Evolutionary conservation across 78 protist genomes (phyloP), one percentile per base, ranked within the genome.

Genomic region (Diacronema lutheri): DNA sequence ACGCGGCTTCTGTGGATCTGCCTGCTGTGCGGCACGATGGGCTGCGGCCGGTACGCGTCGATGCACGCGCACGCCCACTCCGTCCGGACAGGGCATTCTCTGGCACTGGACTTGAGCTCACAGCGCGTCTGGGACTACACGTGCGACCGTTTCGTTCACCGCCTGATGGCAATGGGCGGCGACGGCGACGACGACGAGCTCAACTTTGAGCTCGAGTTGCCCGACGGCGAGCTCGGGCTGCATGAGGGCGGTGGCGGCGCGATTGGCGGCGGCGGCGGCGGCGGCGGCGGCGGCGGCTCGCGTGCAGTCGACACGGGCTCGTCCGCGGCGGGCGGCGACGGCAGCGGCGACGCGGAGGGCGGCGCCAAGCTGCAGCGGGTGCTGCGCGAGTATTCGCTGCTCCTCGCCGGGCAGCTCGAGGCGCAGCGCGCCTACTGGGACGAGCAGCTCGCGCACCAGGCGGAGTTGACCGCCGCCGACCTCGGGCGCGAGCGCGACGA

Each of bases 71-170:
- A 20, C 19, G 50, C 9, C 19, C 88, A 85, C 66, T 71, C 37
- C 46, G 85, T 25, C 40, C 29, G 19, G 21, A 71, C 81, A 12
- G 25, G 35, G 46, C 88, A 85, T 50, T 11, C 11, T 7, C 71
- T 64, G 35, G 83, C 88, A 46, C 16, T 85, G 26, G 83, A 85
- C 23, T 71, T 85, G 33, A 1, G 9, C 4, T 13, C 88, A 5
- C 71, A 85, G 83, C 72, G 80, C 4, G 88, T 76, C 16, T 85
- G 88, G 88, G 83, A 85, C 50, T 85, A 82, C 86, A 60, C 50
- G 29, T 64, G 56, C 37, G 86, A 82, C 86, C 62, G 62, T 11
- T 82, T 12, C 56, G 86, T 50, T 37, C 65, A 35, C 65, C 64
- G 83, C 0, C 29, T 81, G 19, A 40, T 61, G 56, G 46, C 60